phyloP scores from a whole-genome alignment of 108 stramenopile species.

The Pseudonitzschia delicatissima region DNA sequence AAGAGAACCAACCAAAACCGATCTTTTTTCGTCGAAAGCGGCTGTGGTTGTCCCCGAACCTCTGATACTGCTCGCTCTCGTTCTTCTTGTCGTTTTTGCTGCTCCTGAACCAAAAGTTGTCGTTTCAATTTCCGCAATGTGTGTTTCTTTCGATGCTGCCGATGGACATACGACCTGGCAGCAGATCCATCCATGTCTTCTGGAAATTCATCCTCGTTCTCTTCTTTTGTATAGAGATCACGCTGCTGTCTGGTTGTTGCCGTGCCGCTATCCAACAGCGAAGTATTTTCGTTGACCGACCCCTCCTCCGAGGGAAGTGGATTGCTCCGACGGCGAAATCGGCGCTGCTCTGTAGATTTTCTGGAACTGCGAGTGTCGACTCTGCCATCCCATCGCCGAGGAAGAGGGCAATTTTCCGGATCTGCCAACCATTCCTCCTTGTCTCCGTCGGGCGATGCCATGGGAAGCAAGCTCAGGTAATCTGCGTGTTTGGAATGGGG shows the following conservation, averaged over 20 bases:
- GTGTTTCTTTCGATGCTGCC: conserved; percentile 9
- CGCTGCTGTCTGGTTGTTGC: background rate
- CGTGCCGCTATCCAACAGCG: background rate
- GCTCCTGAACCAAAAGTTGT: background rate
- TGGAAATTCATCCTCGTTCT: no score
- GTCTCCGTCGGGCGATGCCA: background rate
- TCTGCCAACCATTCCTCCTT: no score
- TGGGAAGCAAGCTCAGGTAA: background rate
- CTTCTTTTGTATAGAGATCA: no score
- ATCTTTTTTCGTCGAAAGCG: background rate
- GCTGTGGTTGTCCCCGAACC: conserved; percentile 22
- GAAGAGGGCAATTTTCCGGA: no score
- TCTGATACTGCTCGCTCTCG: conserved; percentile 28
- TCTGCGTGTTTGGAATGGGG: background rate
- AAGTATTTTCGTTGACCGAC: conserved; percentile 6
- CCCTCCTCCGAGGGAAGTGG: background rate
- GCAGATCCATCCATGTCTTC: background rate
- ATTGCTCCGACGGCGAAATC: background rate
- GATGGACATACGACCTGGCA: conserved; percentile 1
- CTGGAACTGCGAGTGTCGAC: no score
- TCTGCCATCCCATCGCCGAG: no score
- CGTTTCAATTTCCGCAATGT: conserved; percentile 9
- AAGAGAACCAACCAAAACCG: conserved; percentile 16
- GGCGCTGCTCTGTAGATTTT: background rate
- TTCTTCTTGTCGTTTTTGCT: conserved; percentile 16